phyloP scores from a whole-genome alignment of 495 filamentous ascomycete genomes.

The Penicillium desertorum region DNA sequence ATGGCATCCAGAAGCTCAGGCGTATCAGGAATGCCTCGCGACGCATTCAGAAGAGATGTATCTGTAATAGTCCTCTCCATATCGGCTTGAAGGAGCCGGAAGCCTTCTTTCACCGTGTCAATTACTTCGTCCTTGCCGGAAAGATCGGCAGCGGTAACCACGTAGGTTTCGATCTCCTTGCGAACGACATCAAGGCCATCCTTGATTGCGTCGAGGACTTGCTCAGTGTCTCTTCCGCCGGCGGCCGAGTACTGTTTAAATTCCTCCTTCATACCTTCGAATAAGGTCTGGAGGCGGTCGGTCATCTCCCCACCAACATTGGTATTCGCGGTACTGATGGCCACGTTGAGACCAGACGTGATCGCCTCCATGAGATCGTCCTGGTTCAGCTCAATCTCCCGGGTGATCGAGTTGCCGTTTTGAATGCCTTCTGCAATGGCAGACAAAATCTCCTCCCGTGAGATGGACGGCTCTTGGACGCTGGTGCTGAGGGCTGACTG shows the following conservation, averaged over 20 bases:
- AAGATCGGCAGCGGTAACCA: constrained; percentile 63
- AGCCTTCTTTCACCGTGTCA: constrained; percentile 66
- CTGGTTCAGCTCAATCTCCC: constrained; percentile 60
- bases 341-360: constrained; percentile 56
- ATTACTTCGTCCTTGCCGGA: constrained; percentile 76
- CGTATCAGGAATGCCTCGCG: constrained; percentile 45
- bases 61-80: constrained; percentile 62
- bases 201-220: constrained; percentile 79
- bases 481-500: constrained; percentile 25
- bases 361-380: constrained; percentile 69
- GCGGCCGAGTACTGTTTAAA: constrained; percentile 72
- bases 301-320: constrained; percentile 64
- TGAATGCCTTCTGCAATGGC: constrained; percentile 59
- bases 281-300: constrained; percentile 70
- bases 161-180: constrained; percentile 78
- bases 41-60: constrained; percentile 29
- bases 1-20: constrained; percentile 66
- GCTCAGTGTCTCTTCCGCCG: constrained; percentile 73
- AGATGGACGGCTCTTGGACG: constrained; percentile 34
- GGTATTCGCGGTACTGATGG: constrained; percentile 46
- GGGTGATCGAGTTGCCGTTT: constrained; percentile 45
- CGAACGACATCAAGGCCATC: constrained; percentile 80
- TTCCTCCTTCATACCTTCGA: constrained; percentile 70
- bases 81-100: constrained; percentile 72
- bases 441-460: constrained; percentile 54